phyloP scores from a whole-genome alignment of 1,284 basidiomycete genomes.

The Boletus subluridellus region DNA sequence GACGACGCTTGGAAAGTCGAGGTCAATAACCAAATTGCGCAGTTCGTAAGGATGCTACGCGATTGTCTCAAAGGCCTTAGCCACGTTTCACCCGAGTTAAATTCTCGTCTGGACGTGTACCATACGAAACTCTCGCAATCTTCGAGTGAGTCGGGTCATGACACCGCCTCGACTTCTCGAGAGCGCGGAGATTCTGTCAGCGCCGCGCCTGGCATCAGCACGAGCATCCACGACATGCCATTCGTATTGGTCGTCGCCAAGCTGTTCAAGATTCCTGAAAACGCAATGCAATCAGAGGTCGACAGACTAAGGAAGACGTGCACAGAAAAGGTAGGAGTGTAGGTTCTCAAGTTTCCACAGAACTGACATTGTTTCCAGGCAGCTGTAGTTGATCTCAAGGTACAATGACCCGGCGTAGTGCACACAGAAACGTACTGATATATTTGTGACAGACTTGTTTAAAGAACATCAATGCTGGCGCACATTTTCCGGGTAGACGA shows the following conservation, averaged over 20 bases:
- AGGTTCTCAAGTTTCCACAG: background rate
- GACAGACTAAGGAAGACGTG: conserved; percentile 67
- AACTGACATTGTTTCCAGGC: conserved; percentile 49
- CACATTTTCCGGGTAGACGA: conserved; percentile 78
- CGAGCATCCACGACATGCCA: conserved; percentile 67
- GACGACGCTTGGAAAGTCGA: conserved; percentile 88
- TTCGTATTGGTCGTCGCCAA: conserved; percentile 67
- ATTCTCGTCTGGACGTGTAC: conserved; percentile 78
- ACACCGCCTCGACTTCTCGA: conserved; percentile 55
- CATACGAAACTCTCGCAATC: conserved; percentile 70
- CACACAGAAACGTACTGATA: background rate
- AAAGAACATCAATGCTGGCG: conserved; percentile 85
- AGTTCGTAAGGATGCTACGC: conserved; percentile 81
- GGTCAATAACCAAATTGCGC: conserved; percentile 85
- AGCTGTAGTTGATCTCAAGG: conserved; percentile 82
- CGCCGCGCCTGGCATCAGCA: conserved; percentile 42
- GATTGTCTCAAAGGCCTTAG: conserved; percentile 72
- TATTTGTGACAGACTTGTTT: conserved; percentile 61
- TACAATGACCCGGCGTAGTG: conserved; percentile 28
- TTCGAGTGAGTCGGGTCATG: conserved; percentile 64
- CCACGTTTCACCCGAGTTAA: conserved; percentile 81
- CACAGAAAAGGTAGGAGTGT: conserved; percentile 65
- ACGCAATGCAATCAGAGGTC: conserved; percentile 71
- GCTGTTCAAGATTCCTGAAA: conserved; percentile 72
- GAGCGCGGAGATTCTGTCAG: conserved; percentile 51